Conservation (phyloP, 805 yeast species). For the Starmerella etchellsii region DNA sequence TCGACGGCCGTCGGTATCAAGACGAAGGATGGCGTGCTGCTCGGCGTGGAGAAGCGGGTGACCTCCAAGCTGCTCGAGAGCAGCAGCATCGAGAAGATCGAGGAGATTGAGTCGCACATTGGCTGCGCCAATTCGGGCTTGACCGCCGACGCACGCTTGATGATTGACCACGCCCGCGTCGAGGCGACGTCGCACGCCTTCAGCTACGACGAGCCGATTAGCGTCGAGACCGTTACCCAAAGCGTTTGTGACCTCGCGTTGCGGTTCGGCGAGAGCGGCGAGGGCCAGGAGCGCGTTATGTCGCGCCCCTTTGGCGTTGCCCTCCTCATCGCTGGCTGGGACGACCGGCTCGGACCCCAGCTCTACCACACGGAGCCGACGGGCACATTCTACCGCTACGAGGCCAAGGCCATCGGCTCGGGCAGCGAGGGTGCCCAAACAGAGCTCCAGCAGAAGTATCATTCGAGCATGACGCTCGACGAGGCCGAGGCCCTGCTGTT, state of each 20-base stretch:
- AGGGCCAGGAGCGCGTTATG: constrained; percentile 90
- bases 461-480: constrained; percentile 66
- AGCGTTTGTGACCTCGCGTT: constrained; percentile 93
- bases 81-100: constrained; percentile 87
- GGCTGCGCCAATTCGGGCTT: constrained; percentile 99
- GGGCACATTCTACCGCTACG: constrained; percentile 94
- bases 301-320: constrained; percentile 99
- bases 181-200: constrained; percentile 68
- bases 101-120: constrained; percentile 84
- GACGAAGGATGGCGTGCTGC: constrained; percentile 87
- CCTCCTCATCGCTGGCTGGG: constrained; percentile 84
- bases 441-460: constrained; percentile 93
- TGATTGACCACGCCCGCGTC: constrained; percentile 97
- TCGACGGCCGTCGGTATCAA: constrained; percentile 96
- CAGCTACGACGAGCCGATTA: constrained; percentile 83
- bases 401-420: constrained; percentile 97
- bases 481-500: constrained; percentile 87
- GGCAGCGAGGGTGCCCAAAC: constrained; percentile 99
- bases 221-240: constrained; percentile 88
- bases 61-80: constrained; percentile 85
- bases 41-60: constrained; percentile 95
- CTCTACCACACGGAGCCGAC: constrained; percentile 97
- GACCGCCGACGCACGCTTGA: constrained; percentile 96
- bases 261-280: constrained; percentile 84
- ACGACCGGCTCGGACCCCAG: constrained; percentile 83